These are phyloP conservation scores for Phoenix dactylifera DNA, from an alignment of 176 grass and related monocot species.

Conservation along the genomic window DNA sequence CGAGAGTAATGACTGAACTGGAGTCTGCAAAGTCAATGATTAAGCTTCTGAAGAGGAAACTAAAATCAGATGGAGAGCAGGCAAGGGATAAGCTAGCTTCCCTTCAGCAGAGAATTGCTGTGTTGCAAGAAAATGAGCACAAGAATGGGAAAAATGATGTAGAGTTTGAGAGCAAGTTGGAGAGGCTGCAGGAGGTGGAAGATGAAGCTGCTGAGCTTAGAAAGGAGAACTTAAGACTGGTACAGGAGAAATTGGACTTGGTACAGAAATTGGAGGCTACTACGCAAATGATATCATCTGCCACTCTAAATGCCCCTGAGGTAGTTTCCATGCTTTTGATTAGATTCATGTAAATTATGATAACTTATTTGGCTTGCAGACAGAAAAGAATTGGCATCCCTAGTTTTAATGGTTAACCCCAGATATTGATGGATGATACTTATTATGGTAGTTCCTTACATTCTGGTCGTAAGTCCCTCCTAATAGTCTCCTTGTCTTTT, in stretches of 20 bases:
- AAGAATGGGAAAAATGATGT: slow-evolving; percentile 22
- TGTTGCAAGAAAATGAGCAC: slow-evolving; percentile 22
- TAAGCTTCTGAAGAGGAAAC: slow-evolving; percentile 22
- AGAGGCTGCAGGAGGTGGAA: slow-evolving; percentile 27
- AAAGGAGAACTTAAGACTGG: slow-evolving; percentile 40
- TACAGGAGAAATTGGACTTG: slow-evolving; percentile 58
- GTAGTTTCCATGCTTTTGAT: slow-evolving; percentile 17
- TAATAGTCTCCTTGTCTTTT: too few relatives aligned
- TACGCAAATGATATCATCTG: slow-evolving; percentile 27
- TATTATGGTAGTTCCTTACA: too few relatives aligned
- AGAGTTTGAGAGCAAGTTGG: slow-evolving; percentile 19
- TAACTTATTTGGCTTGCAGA: not conserved
- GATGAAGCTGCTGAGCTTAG: slow-evolving; percentile 42
- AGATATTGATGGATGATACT: too few relatives aligned
- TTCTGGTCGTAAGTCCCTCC: too few relatives aligned
- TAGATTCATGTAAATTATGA: too few relatives aligned
- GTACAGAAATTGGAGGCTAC: slow-evolving; percentile 36
- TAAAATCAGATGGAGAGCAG: slow-evolving; percentile 19
- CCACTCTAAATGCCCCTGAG: slow-evolving; percentile 20
- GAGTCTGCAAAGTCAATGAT: slow-evolving; percentile 44
- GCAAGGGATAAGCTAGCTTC: slow-evolving; percentile 12
- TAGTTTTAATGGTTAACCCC: not conserved
- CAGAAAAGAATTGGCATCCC: not conserved
- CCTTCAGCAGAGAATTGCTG: slow-evolving; percentile 23
- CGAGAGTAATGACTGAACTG: slow-evolving; percentile 30